phyloP scores from a whole-genome alignment of 176 grass and related monocot species.

The Elymus sibiricus region DNA sequence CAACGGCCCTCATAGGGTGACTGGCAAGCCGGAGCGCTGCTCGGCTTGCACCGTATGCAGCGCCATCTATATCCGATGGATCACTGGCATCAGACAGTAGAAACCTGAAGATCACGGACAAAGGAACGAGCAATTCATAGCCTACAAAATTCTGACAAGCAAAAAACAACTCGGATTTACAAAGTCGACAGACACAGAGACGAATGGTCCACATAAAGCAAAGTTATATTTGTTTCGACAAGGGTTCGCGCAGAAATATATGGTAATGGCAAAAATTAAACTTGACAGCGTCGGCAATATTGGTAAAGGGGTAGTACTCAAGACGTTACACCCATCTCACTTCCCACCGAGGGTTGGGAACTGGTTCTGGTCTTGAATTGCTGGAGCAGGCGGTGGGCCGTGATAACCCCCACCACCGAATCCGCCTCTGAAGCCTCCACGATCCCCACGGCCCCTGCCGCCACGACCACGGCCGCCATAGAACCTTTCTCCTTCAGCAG shows the following conservation, averaged over 20 bases:
- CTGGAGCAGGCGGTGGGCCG: constrained; percentile 33
- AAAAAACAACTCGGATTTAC: constrained; percentile 38
- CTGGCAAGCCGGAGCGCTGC: too few species aligned
- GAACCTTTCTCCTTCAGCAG: constrained; percentile 69
- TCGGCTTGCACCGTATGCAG: too few species aligned
- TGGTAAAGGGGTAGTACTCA: neutral
- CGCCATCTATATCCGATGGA: too few species aligned
- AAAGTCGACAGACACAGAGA: constrained; percentile 20
- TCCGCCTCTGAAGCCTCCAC: constrained; percentile 51
- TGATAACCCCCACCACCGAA: constrained; percentile 32
- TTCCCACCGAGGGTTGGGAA: constrained; percentile 82
- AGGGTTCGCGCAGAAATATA: neutral
- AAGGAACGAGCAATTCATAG: neutral
- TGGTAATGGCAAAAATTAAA: constrained; percentile 2
- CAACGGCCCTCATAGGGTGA: too few species aligned
- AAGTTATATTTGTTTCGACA: constrained; percentile 43
- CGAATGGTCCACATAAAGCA: neutral
- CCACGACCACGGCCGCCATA: constrained; percentile 66
- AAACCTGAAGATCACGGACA: too few species aligned
- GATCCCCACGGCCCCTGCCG: constrained; percentile 57
- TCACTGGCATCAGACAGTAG: too few species aligned
- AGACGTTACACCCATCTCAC: constrained; percentile 24
- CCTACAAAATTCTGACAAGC: constrained; percentile 30
- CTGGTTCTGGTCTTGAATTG: constrained; percentile 66
- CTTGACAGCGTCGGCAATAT: neutral